A percentile compares a stretch with the other conserved stretches of the same genome.
Conservation (phyloP, 2,329 filamentous ascomycete genomes). For the Acrodontium crateriforme region DNA sequence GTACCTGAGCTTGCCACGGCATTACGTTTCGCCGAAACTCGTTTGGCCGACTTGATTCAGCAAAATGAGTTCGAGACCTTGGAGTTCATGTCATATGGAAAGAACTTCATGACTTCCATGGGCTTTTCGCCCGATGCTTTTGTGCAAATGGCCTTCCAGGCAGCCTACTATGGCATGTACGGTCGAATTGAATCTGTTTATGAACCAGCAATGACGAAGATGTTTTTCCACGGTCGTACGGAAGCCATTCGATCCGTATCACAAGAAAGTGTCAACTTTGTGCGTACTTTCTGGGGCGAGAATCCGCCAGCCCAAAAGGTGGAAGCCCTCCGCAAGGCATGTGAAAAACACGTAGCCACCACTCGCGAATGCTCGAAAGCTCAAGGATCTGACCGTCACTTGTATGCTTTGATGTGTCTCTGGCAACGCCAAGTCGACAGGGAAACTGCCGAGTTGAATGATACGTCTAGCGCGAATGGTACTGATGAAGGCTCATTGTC, state of each 20-base stretch:
- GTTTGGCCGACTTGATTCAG: slow-evolving; percentile 83
- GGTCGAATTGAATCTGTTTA: slow-evolving; percentile 90
- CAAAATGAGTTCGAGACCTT: slow-evolving; percentile 93
- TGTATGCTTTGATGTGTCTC: slow-evolving; percentile 87
- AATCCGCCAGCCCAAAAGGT: slow-evolving; percentile 72
- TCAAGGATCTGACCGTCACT: slow-evolving; percentile 78
- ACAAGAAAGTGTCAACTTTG: slow-evolving; percentile 70
- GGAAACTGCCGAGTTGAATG: slow-evolving; percentile 35
- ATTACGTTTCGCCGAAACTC: slow-evolving; percentile 85
- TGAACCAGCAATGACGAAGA: slow-evolving; percentile 96
- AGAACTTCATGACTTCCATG: slow-evolving; percentile 95
- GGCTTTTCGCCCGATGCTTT: slow-evolving; percentile 95
- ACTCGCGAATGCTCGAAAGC: slow-evolving; percentile 82
- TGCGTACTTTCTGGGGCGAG: slow-evolving; percentile 90
- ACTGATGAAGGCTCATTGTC: slow-evolving; percentile 33
- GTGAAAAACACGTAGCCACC: slow-evolving; percentile 63
- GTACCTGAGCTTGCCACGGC: slow-evolving; percentile 79
- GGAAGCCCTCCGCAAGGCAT: slow-evolving; percentile 69
- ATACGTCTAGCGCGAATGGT: slow-evolving; percentile 47
- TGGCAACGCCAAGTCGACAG: slow-evolving; percentile 86
- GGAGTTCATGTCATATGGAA: slow-evolving; percentile 79
- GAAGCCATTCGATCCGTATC: slow-evolving; percentile 85
- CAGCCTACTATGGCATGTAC: slow-evolving; percentile 93
- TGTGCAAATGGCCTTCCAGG: slow-evolving; percentile 98
- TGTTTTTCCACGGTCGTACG: slow-evolving; percentile 82